Conservation (phyloP, 2,329 filamentous ascomycete species). For the Penicillium sp. region DNA sequence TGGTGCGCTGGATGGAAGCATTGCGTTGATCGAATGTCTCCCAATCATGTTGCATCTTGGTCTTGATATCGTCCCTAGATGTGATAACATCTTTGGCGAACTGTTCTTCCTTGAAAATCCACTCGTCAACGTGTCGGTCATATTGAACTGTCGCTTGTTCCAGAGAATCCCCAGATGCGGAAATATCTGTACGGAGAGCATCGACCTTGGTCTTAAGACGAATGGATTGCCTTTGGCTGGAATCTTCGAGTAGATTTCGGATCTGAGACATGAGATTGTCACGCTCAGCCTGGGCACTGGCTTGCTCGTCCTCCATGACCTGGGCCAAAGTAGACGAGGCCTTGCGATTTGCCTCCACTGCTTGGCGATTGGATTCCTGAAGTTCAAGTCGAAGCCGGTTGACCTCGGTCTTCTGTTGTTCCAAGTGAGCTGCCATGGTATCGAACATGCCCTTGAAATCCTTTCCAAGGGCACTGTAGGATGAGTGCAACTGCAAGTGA, state of each 20-base stretch:
- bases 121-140: conserved; percentile 69
- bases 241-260: conserved; percentile 70
- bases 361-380: conserved; percentile 65
- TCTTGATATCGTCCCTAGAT: conserved; percentile 76
- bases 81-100: conserved; percentile 70
- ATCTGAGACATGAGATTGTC: conserved; percentile 75
- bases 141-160: conserved; percentile 67
- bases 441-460: conserved; percentile 89
- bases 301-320: conserved; percentile 73
- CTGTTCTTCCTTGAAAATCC: conserved; percentile 67
- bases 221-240: conserved; percentile 70
- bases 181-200: conserved; percentile 64
- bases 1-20: conserved; percentile 77
- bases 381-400: conserved; percentile 72
- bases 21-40: conserved; percentile 77
- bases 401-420: conserved; percentile 74
- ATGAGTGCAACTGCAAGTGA: conserved; percentile 76
- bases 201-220: conserved; percentile 66
- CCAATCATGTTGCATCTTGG: conserved; percentile 84
- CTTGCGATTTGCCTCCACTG: conserved; percentile 66
- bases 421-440: conserved; percentile 71
- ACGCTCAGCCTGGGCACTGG: conserved; percentile 70
- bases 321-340: conserved; percentile 68
- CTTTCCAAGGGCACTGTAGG: conserved; percentile 78
- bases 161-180: conserved; percentile 63